phyloP scores from a whole-genome alignment of 441 rosid genomes.

The Kokia cookei region DNA sequence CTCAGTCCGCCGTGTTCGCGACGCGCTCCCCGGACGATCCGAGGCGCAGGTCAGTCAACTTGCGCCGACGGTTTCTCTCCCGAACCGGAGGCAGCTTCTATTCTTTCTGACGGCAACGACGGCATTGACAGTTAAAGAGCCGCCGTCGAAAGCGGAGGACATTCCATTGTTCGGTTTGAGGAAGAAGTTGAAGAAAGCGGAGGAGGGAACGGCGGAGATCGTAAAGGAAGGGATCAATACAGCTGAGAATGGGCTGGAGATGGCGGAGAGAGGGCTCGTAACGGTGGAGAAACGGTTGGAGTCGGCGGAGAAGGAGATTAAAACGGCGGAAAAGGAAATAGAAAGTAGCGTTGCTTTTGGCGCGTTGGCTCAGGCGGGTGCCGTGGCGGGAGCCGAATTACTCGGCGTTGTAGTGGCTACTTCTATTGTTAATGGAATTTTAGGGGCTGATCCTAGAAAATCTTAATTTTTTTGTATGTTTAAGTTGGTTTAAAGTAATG shows the following conservation, averaged over 20 bases:
- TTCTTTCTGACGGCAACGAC: constrained; percentile 49
- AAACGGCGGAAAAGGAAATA: constrained; percentile 35
- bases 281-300: too few species aligned
- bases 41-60: neutral
- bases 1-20: neutral
- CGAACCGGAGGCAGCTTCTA: constrained; percentile 48
- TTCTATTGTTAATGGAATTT: constrained; percentile 69
- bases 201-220: constrained; percentile 61
- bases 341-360: constrained; percentile 46
- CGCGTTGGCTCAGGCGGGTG: constrained; percentile 71
- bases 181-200: constrained; percentile 64
- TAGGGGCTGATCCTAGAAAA: constrained; percentile 56
- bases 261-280: constrained; percentile 31
- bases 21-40: constrained; percentile 24
- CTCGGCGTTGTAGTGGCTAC: constrained; percentile 62
- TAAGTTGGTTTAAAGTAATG: neutral
- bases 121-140: constrained; percentile 27
- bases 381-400: constrained; percentile 65
- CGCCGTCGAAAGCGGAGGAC: constrained; percentile 47
- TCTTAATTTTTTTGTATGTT: constrained; percentile 8
- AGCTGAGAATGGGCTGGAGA: constrained; percentile 56
- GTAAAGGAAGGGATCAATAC: constrained; percentile 70
- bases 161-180: constrained; percentile 73
- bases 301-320: constrained; percentile 49
- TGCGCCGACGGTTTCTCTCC: constrained; percentile 13